Conservation (phyloP, 805 yeast genomes). For the Teunomyces atbi region DNA sequence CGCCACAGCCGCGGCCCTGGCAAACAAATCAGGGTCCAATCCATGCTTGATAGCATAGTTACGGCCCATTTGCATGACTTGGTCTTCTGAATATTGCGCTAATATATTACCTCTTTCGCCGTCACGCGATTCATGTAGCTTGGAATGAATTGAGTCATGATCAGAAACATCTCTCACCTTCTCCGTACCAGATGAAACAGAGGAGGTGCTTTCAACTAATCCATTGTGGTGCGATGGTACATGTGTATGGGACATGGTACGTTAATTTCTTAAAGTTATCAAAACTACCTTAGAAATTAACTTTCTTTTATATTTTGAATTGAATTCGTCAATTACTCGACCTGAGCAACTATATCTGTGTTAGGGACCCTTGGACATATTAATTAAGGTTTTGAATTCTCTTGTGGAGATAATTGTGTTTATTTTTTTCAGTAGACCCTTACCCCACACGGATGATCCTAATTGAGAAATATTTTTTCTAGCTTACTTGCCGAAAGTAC, state of each 20-base stretch:
- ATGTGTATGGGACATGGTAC: background rate
- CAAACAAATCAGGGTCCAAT: constrained; percentile 58
- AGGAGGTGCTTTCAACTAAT: constrained; percentile 10
- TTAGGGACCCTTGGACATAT: background rate
- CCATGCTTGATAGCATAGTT: constrained; percentile 57
- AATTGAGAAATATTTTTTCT: background rate
- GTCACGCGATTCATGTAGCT: constrained; percentile 16
- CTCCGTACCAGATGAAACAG: constrained; percentile 11
- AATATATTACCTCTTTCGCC: constrained; percentile 45
- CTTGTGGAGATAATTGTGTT: background rate
- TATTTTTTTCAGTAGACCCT: background rate
- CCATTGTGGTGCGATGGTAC: constrained; percentile 8
- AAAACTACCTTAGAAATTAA: background rate
- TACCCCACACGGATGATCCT: background rate
- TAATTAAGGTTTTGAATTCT: background rate
- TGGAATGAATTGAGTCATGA: constrained; percentile 17
- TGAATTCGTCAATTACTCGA: background rate
- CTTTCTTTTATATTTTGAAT: background rate
- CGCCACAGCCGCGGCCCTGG: constrained; percentile 59
- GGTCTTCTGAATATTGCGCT: constrained; percentile 57
- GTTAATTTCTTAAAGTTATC: background rate
- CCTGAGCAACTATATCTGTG: background rate
- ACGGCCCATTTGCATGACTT: constrained; percentile 69
- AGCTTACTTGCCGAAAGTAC: background rate
- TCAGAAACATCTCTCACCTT: constrained; percentile 15